Percentiles rank a stretch among this genome's conserved stretches.
phyloP scores from a whole-genome alignment of 352 stramenopile species.

The Pythium periplocum region DNA sequence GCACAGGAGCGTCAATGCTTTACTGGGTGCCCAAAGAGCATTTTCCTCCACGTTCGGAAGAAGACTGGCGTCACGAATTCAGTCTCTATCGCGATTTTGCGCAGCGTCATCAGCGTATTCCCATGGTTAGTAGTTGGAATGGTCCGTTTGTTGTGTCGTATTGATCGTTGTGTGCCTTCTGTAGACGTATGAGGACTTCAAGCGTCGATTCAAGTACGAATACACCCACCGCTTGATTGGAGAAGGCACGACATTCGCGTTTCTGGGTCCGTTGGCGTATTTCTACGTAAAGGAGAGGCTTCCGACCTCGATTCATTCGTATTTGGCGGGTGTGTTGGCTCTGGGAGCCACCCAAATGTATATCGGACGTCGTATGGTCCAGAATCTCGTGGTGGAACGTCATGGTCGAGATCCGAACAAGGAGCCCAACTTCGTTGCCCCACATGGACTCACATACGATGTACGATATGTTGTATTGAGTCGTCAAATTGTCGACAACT shows the following conservation, averaged over 20 bases:
- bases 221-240: constrained; percentile 92
- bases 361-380: constrained; percentile 46
- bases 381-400: constrained; percentile 25
- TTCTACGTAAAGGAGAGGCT: constrained; percentile 83
- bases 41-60: constrained; percentile 72
- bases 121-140: constrained; percentile 29
- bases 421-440: constrained; percentile 13
- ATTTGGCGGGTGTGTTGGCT: constrained; percentile 29
- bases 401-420: constrained; percentile 16
- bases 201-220: constrained; percentile 93
- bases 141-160: neutral
- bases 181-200: constrained; percentile 94
- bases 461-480: neutral
- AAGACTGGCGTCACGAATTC: constrained; percentile 93
- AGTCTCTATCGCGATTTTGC: constrained; percentile 93
- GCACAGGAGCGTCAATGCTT: constrained; percentile 91
- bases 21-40: constrained; percentile 92
- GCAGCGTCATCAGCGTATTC: constrained; percentile 89
- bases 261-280: constrained; percentile 86
- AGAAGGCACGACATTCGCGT: constrained; percentile 87
- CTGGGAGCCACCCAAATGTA: constrained; percentile 47
- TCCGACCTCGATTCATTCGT: constrained; percentile 38
- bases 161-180: neutral
- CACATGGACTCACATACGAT: constrained; percentile 18
- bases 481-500: neutral